Percentiles rank a stretch among this genome's conserved stretches.
Conservation (phyloP, 2,329 filamentous ascomycete species). For the Sordariomycetes sp. region DNA sequence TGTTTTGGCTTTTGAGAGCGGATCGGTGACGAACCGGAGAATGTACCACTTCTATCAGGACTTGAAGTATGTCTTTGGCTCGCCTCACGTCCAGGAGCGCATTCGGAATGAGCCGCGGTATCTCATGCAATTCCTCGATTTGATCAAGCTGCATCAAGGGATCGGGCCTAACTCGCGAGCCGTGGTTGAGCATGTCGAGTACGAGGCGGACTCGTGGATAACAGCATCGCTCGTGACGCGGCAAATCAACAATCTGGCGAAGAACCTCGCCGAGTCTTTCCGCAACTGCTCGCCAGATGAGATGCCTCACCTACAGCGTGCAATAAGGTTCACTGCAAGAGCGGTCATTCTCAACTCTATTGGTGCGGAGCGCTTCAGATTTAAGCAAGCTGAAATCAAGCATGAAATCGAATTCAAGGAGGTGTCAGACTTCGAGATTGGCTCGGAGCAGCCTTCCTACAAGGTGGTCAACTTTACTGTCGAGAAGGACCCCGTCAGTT, state of each 20-base stretch:
- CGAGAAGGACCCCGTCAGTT: conserved; percentile 85
- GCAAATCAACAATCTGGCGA: conserved; percentile 87
- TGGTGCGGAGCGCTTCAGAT: conserved; percentile 78
- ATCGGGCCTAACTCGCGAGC: conserved; percentile 91
- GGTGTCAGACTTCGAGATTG: conserved; percentile 72
- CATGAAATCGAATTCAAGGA: conserved; percentile 76
- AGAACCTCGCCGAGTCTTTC: conserved; percentile 84
- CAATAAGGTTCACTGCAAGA: conserved; percentile 68
- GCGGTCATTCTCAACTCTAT: conserved; percentile 82
- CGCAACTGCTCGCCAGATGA: conserved; percentile 58
- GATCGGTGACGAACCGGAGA: conserved; percentile 86
- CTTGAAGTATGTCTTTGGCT: conserved; percentile 81
- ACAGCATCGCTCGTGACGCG: conserved; percentile 88
- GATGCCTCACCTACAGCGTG: conserved; percentile 54
- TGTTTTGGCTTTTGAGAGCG: conserved; percentile 85
- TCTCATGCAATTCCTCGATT: conserved; percentile 85
- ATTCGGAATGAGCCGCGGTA: conserved; percentile 80
- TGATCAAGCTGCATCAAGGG: conserved; percentile 93
- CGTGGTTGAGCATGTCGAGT: conserved; percentile 92
- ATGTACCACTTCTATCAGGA: conserved; percentile 99
- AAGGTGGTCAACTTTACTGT: conserved; percentile 80
- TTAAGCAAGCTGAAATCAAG: conserved; percentile 81
- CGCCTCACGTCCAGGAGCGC: conserved; percentile 77
- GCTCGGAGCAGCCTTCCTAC: conserved; percentile 39
- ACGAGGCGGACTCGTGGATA: conserved; percentile 97